Evolutionary conservation across 129 eudicot species (phyloP), one percentile per base, ranked within the genome.

Genomic region (Apium graveolens): DNA sequence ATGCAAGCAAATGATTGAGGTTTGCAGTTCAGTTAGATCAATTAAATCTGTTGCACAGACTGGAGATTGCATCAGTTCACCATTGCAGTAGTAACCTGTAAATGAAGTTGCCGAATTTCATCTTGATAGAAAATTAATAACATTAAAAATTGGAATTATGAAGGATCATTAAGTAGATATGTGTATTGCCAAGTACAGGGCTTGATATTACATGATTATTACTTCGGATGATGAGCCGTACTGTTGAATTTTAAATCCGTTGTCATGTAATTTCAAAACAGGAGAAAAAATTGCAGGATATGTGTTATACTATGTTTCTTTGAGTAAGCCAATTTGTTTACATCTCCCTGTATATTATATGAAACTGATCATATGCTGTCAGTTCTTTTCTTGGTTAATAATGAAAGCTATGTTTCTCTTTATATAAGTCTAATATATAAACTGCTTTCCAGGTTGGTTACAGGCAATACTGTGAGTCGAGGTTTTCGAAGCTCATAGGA

Each of bases 401-500:
- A 65, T 11, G 39, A 31, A 66, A 71, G 44, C 77, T 43, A 39
- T 37, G 16, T 49, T 37, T 42, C 27, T 29, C 68, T 38, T 65
- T 51, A 26, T 63, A 49, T 18, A 27, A 79, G 38, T 53, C 42
- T 29, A 26, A 53, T 38, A 51, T 31, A 12, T 49, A 35, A 4
- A 18, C 73, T 74, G 32, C 55, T 79, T 85, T 78, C 85, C 86
- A 95, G 98, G 89, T 76, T 21, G 71, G 83, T 80, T 91, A 95
- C 81, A 87, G 86, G 80, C 76, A 85, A 35, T 95, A 95, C 79
- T 91, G 98, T 71, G 85, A 84, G 74, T 83, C 96, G 24, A 91
- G 96, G 81, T 95, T 95, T 82, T 86, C 88, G 41, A 95, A 92
- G 81, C 78, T 95, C 39, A 87, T 95, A 7, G 98, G 97, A 27